These are phyloP conservation scores for Grosmannia clavigera DNA, from an alignment of 2,329 filamentous ascomycete species.

Conservation along the genomic window DNA sequence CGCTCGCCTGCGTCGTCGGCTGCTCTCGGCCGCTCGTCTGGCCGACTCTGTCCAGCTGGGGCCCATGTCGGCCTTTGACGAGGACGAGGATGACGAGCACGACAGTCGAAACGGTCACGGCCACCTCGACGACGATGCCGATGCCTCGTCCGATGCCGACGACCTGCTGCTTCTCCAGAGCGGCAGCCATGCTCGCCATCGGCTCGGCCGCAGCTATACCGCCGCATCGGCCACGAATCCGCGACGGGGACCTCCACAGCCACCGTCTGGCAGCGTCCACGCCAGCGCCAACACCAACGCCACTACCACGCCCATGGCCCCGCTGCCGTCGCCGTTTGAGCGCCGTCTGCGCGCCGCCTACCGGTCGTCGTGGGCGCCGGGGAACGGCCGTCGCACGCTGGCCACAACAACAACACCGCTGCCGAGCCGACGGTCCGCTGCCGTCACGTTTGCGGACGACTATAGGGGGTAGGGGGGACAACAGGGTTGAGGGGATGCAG, in stretches of 20 bases:
- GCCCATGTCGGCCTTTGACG: slow-evolving; percentile 15
- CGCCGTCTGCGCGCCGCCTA: slow-evolving; percentile 13
- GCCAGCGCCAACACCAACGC: too few species aligned
- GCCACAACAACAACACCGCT: background rate
- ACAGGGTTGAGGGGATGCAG: too few species aligned
- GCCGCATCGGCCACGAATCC: too few species aligned
- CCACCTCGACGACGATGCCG: background rate
- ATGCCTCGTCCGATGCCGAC: slow-evolving; percentile 4
- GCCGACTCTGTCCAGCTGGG: slow-evolving; percentile 15
- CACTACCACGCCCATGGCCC: slow-evolving; percentile 14
- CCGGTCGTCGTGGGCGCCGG: background rate
- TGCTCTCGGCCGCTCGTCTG: slow-evolving; percentile 11
- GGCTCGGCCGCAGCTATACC: too few species aligned
- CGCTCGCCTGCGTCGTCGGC: slow-evolving; percentile 8
- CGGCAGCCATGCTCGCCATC: too few species aligned
- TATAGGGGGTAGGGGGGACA: background rate
- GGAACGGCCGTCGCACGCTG: background rate
- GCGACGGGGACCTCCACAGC: background rate
- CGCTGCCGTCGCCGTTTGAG: slow-evolving; percentile 13
- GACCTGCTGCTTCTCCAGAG: background rate
- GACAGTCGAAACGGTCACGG: background rate
- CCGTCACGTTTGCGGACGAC: slow-evolving; percentile 11
- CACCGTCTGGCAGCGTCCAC: background rate
- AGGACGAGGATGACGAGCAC: slow-evolving; percentile 3
- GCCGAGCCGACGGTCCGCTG: background rate